phyloP scores from a whole-genome alignment of 2,329 filamentous ascomycete genomes.

The Phialemonium atrogriseum region DNA sequence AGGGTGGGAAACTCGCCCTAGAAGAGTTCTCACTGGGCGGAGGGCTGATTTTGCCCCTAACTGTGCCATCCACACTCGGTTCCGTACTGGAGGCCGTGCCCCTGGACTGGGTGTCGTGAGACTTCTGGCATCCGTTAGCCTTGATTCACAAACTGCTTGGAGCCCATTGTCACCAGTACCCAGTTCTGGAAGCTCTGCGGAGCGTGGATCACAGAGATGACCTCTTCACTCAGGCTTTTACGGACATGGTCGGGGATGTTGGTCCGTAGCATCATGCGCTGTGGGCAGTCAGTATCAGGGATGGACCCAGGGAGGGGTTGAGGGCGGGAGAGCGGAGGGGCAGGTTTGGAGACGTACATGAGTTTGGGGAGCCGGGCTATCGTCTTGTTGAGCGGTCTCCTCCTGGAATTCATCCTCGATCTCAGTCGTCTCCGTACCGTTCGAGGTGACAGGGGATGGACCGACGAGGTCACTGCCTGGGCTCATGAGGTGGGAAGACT shows the following conservation, averaged over 20 bases:
- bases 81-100: slow-evolving; percentile 10
- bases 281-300: slow-evolving; percentile 6
- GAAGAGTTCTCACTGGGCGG: slow-evolving; percentile 24
- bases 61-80: slow-evolving; percentile 23
- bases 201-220: slow-evolving; percentile 85
- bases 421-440: slow-evolving; percentile 74
- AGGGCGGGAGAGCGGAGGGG: too few species aligned
- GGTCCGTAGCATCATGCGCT: slow-evolving; percentile 48
- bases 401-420: slow-evolving; percentile 71
- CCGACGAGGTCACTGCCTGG: slow-evolving; percentile 64
- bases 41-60: slow-evolving; percentile 23
- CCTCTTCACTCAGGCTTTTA: slow-evolving; percentile 61
- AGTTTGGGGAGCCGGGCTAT: slow-evolving; percentile 23
- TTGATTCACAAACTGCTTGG: slow-evolving; percentile 1
- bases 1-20: slow-evolving; percentile 21
- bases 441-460: slow-evolving; percentile 78
- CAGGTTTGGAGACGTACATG: slow-evolving; percentile 27
- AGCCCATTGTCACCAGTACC: slow-evolving; percentile 40
- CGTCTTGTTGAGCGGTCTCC: slow-evolving; percentile 36
- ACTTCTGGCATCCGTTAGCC: slow-evolving; percentile 28
- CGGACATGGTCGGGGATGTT: slow-evolving; percentile 49
- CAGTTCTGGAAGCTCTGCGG: slow-evolving; percentile 76
- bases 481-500: slow-evolving; percentile 45
- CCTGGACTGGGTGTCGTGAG: slow-evolving; percentile 23
- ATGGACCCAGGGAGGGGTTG: not conserved